These are phyloP conservation scores for Saccharomycopsis amapae DNA, from an alignment of 805 yeast species.

Conservation along the genomic window DNA sequence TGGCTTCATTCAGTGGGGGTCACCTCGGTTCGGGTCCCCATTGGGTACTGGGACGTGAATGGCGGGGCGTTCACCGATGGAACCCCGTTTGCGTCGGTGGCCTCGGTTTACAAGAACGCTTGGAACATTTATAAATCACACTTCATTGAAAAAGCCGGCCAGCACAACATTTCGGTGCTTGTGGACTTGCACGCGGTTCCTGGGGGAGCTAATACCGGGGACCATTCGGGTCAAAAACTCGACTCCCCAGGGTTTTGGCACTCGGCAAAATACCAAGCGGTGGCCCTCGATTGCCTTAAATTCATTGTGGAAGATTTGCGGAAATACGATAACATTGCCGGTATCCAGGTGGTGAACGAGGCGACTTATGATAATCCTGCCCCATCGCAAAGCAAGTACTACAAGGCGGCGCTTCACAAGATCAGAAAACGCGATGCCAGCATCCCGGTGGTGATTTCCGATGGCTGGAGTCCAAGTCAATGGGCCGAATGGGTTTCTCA, in stretches of 20 bases:
- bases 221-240: slow-evolving; percentile 70
- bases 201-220: slow-evolving; percentile 83
- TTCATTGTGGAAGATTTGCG: slow-evolving; percentile 57
- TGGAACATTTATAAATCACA: slow-evolving; percentile 55
- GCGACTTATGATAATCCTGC: slow-evolving; percentile 56
- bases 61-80: slow-evolving; percentile 51
- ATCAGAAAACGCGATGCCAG: slow-evolving; percentile 48
- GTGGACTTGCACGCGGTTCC: slow-evolving; percentile 88
- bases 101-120: slow-evolving; percentile 57
- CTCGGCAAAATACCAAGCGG: slow-evolving; percentile 33
- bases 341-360: slow-evolving; percentile 82
- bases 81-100: slow-evolving; percentile 54
- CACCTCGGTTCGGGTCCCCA: slow-evolving; percentile 78
- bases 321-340: slow-evolving; percentile 61
- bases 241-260: slow-evolving; percentile 62
- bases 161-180: slow-evolving; percentile 61
- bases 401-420: slow-evolving; percentile 52
- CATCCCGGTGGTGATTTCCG: slow-evolving; percentile 76
- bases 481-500: slow-evolving; percentile 63
- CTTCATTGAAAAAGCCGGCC: slow-evolving; percentile 52
- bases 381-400: slow-evolving; percentile 49
- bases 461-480: slow-evolving; percentile 87
- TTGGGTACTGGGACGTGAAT: slow-evolving; percentile 86
- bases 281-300: slow-evolving; percentile 44
- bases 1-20: slow-evolving; percentile 61